phyloP scores from a whole-genome alignment of 2,329 filamentous ascomycete genomes.

The Sclerotinia subarctica region DNA sequence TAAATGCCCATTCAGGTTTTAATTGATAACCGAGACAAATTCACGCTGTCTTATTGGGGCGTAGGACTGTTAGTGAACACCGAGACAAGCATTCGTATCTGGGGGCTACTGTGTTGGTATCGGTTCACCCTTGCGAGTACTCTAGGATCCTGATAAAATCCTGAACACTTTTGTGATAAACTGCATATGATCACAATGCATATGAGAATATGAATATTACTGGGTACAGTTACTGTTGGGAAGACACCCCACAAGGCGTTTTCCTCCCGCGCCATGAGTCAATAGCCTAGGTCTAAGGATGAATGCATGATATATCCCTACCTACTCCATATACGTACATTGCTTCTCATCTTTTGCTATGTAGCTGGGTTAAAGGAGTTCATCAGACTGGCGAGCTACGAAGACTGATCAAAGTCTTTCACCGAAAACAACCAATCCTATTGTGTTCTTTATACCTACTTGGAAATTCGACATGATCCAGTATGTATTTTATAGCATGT shows the following conservation, averaged over 20 bases:
- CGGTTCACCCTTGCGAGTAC: neutral
- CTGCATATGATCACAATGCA: neutral
- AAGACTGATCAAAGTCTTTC: neutral
- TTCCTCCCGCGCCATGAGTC: neutral
- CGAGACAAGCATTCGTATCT: neutral
- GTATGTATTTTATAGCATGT: neutral
- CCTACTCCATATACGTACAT: neutral
- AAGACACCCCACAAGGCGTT: neutral
- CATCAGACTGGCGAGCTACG: neutral
- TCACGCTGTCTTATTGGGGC: neutral
- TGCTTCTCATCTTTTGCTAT: neutral
- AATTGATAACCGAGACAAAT: neutral
- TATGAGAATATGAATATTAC: neutral
- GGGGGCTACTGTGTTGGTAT: neutral
- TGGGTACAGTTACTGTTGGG: neutral
- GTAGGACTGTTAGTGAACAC: neutral
- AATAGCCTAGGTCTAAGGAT: neutral
- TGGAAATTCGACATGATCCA: neutral
- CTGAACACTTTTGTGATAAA: neutral
- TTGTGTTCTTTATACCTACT: too few species aligned
- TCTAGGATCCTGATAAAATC: neutral
- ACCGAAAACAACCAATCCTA: neutral
- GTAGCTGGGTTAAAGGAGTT: neutral
- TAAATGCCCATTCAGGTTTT: too few species aligned
- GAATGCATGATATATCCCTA: neutral